A percentile compares a stretch with the other conserved stretches of the same genome.
These are phyloP conservation scores for Apiospora rasikravindrae DNA, from an alignment of 2,329 filamentous ascomycete species.

Conservation along the genomic window DNA sequence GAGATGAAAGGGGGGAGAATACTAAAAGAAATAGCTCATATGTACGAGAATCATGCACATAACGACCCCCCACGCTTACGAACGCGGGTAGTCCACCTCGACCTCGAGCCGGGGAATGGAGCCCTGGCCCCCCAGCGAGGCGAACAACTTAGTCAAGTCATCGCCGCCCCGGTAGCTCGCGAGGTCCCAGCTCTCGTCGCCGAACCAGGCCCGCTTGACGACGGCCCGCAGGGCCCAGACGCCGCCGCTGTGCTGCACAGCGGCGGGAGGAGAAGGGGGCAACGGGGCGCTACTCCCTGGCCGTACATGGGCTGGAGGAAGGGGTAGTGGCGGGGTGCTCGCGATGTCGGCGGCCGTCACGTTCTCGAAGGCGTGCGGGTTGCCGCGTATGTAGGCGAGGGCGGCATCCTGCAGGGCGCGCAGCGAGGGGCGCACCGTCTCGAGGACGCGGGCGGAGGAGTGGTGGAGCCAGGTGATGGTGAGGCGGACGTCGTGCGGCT, in stretches of 20 bases:
- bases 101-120: conserved; percentile 37
- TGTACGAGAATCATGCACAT: too few species aligned
- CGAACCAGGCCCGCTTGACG: conserved; percentile 32
- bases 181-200: conserved; percentile 36
- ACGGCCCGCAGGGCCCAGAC: conserved; percentile 28
- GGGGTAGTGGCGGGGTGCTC: neutral
- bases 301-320: neutral
- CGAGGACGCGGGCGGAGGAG: conserved; percentile 34
- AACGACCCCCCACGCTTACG: neutral
- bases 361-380: conserved; percentile 26
- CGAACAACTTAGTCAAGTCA: conserved; percentile 37
- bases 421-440: conserved; percentile 31
- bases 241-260: too few species aligned
- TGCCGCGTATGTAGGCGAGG: conserved; percentile 30
- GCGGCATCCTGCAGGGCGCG: conserved; percentile 34
- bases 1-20: neutral
- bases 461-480: conserved; percentile 35
- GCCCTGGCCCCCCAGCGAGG: conserved; percentile 17
- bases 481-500: conserved; percentile 33
- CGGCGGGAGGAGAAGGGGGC: neutral
- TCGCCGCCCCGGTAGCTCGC: conserved; percentile 34
- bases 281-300: neutral
- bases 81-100: conserved; percentile 30
- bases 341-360: conserved; percentile 20
- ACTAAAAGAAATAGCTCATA: neutral